Conservation (phyloP, 306 rosid species). For the Amphicarpaea edgeworthii region DNA sequence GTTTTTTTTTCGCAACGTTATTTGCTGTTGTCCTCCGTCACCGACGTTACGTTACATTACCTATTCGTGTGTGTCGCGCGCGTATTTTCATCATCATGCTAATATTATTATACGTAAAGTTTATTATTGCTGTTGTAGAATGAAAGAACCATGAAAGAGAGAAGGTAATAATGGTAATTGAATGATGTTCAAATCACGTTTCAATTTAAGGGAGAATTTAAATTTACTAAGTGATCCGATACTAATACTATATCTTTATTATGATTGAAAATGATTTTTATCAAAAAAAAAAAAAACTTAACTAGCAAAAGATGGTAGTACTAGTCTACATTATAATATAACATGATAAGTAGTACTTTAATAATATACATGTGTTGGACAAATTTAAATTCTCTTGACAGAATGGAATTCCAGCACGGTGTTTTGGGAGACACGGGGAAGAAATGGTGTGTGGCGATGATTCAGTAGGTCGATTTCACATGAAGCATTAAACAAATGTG, state of each 20-base stretch:
- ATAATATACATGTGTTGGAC: too few relatives aligned
- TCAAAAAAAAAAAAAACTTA: too few relatives aligned
- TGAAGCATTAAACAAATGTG: not conserved
- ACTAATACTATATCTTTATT: too few relatives aligned
- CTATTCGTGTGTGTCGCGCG: not conserved
- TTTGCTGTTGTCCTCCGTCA: not conserved
- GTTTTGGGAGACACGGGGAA: not conserved
- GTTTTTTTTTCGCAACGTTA: not conserved
- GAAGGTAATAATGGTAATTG: not conserved
- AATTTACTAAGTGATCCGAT: too few relatives aligned
- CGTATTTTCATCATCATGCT: not conserved
- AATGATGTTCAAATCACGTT: not conserved
- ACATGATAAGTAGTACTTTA: too few relatives aligned
- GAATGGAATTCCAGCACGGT: not conserved
- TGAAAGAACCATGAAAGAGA: not conserved
- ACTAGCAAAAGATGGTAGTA: too few relatives aligned
- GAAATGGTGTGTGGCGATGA: not conserved
- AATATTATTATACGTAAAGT: slow-evolving; percentile 13
- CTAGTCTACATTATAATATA: too few relatives aligned
- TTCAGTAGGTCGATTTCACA: slow-evolving; percentile 20
- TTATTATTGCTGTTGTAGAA: not conserved
- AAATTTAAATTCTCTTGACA: not conserved
- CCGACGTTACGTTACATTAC: slow-evolving; percentile 29
- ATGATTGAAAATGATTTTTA: too few relatives aligned
- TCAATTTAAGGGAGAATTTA: not conserved